Conservation (phyloP, 306 rosid species). For the Cicer arietinum region DNA sequence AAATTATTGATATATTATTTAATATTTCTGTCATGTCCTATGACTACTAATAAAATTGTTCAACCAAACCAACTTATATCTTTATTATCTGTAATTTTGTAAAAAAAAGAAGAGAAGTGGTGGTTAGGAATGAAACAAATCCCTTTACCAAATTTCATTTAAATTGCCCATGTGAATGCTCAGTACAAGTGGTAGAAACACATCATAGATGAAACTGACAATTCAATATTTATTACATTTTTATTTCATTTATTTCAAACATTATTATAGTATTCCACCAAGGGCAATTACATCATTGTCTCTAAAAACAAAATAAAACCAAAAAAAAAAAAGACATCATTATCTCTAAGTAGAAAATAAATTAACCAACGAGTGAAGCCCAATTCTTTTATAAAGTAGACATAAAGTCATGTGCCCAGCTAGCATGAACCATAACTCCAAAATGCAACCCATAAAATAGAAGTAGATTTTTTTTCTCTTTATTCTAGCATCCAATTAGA, state of each 20-base stretch:
- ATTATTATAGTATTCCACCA: neutral
- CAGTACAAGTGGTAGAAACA: slow-evolving; percentile 27
- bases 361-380: neutral
- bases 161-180: slow-evolving; percentile 26
- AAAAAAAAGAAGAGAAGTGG: neutral
- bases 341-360: slow-evolving; percentile 25
- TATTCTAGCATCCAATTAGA: neutral
- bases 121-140: slow-evolving; percentile 10
- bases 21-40: too few relatives aligned
- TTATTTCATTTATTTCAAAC: neutral
- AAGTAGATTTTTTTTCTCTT: neutral
- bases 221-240: slow-evolving; percentile 40
- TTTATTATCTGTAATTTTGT: neutral
- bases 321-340: neutral
- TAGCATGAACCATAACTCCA: slow-evolving; percentile 27
- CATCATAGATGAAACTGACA: slow-evolving; percentile 31
- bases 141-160: neutral
- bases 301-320: neutral
- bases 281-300: slow-evolving; percentile 28
- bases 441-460: neutral
- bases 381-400: slow-evolving; percentile 11
- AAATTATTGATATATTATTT: too few relatives aligned
- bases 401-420: neutral
- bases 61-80: too few relatives aligned
- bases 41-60: too few relatives aligned